A percentile compares a stretch with the other conserved stretches of the same genome.
phyloP scores from a whole-genome alignment of 2,329 filamentous ascomycete species.

The Hortaea werneckii region DNA sequence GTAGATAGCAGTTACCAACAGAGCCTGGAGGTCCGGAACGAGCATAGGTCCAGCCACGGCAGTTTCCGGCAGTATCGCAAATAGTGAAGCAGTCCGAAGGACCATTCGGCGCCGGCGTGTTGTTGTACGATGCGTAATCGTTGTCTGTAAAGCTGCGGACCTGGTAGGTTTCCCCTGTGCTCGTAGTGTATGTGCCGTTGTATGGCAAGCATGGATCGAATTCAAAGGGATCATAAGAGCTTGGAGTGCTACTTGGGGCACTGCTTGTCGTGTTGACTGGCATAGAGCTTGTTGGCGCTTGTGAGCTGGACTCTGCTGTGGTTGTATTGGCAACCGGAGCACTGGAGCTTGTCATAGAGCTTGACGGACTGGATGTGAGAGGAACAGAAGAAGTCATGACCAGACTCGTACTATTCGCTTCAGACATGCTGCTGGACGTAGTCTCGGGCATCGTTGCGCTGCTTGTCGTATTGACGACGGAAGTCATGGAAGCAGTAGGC shows the following conservation, averaged over 20 bases:
- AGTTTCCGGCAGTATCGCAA: background rate
- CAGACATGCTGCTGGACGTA: background rate
- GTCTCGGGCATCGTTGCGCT: background rate
- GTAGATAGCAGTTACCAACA: background rate
- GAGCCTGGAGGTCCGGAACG: background rate
- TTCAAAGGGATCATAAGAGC: background rate
- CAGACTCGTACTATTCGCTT: background rate
- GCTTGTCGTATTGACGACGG: background rate
- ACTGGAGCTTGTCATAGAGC: background rate
- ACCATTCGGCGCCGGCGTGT: background rate
- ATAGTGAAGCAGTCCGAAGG: background rate
- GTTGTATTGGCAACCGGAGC: background rate
- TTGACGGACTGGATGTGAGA: background rate
- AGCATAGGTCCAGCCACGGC: background rate
- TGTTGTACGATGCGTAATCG: background rate
- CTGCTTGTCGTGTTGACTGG: background rate
- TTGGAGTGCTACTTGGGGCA: background rate
- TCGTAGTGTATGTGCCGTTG: background rate
- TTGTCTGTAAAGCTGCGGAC: background rate
- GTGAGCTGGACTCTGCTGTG: background rate
- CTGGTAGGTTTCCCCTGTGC: background rate
- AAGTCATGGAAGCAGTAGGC: background rate
- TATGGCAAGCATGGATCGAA: background rate
- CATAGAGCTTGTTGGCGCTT: background rate
- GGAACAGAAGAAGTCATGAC: background rate